phyloP scores from a whole-genome alignment of 305 asterid genomes.

The Rubia tinctorum region DNA sequence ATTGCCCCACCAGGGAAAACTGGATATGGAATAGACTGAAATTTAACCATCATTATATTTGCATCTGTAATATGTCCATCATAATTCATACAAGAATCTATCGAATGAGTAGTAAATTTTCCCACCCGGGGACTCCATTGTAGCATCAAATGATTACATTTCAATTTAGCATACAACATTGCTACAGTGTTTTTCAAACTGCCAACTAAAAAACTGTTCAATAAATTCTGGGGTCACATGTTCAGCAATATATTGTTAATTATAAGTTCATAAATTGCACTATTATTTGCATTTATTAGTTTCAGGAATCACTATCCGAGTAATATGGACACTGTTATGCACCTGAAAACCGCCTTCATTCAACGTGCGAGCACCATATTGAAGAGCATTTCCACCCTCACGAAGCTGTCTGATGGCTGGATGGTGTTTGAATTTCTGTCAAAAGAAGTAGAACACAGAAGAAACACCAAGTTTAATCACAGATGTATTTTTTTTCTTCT shows the following conservation, averaged over 20 bases:
- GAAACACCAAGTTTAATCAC: not conserved
- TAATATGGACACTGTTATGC: constrained; percentile 19
- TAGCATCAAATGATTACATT: not conserved
- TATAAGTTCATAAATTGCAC: not conserved
- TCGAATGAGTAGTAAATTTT: not conserved
- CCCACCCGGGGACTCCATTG: no score
- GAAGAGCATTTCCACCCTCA: constrained; percentile 82
- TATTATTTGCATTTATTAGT: not conserved
- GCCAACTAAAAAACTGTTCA: constrained; percentile 1
- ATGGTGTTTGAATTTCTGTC: constrained; percentile 87
- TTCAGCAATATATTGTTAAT: not conserved
- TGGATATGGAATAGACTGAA: constrained; percentile 99
- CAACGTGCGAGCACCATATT: constrained; percentile 95
- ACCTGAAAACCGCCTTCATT: constrained; percentile 99
- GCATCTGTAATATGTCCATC: constrained; percentile 19
- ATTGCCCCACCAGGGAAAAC: constrained; percentile 99
- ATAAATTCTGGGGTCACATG: not conserved
- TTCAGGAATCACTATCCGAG: not conserved
- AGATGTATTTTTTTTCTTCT: not conserved
- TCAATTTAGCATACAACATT: not conserved
- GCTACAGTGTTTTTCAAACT: not conserved
- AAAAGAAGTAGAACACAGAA: not conserved
- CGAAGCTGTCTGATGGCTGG: constrained; percentile 83
- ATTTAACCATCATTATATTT: constrained; percentile 57
- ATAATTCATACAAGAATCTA: constrained; percentile 8